These are phyloP conservation scores for Platanthera zijinensis DNA, from an alignment of 106 monocot species.

Conservation along the genomic window DNA sequence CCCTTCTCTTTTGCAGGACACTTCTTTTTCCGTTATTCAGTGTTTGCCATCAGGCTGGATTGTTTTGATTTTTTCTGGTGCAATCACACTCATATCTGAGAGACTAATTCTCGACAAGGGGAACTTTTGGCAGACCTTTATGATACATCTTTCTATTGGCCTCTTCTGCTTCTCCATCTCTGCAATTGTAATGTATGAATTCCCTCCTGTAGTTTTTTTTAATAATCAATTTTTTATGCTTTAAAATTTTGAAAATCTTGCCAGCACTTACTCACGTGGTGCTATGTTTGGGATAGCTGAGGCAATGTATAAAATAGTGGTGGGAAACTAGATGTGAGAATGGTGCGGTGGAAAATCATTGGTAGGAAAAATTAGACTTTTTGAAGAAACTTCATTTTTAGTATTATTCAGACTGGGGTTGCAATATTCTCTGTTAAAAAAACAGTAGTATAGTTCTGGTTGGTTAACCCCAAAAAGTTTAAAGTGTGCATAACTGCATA, in stretches of 20 bases:
- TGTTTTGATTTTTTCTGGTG: conserved; percentile 44
- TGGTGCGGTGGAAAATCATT: too few relatives aligned
- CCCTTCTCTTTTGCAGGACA: conserved; percentile 33
- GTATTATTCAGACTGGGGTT: too few relatives aligned
- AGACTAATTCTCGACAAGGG: conserved; percentile 49
- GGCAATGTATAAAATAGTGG: too few relatives aligned
- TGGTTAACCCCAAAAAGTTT: too few relatives aligned
- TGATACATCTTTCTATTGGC: conserved; percentile 57
- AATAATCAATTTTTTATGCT: neutral
- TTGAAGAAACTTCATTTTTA: too few relatives aligned
- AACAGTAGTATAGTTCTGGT: too few relatives aligned
- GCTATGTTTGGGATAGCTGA: neutral
- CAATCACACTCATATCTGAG: conserved; percentile 60
- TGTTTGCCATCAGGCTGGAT: conserved; percentile 89
- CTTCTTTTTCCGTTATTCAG: conserved; percentile 49
- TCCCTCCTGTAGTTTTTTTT: neutral
- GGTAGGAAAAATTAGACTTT: too few relatives aligned
- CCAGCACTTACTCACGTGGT: too few relatives aligned
- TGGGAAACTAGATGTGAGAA: too few relatives aligned
- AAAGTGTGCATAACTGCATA: too few relatives aligned
- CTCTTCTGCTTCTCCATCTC: conserved; percentile 52
- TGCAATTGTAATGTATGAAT: conserved; percentile 55
- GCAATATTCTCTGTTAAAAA: too few relatives aligned
- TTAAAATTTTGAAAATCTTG: too few relatives aligned
- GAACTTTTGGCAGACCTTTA: conserved; percentile 72